These are phyloP conservation scores for Fusarium neocosmosporiellum DNA, from an alignment of 2,329 filamentous ascomycete genomes.

Conservation along the genomic window DNA sequence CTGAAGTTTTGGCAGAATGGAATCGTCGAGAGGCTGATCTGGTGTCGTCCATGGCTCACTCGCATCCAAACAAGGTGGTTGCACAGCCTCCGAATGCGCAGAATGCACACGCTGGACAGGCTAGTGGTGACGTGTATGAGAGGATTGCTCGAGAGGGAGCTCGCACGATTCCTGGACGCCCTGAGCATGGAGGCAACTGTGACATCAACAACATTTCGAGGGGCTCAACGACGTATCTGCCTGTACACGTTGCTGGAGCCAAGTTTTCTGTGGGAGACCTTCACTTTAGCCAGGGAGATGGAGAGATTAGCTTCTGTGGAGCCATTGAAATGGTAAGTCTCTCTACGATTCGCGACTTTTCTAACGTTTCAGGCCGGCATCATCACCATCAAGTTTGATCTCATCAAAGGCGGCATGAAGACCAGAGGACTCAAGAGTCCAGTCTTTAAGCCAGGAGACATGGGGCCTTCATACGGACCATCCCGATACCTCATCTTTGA, in stretches of 20 bases:
- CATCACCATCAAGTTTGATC: conserved; percentile 90
- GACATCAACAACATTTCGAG: conserved; percentile 89
- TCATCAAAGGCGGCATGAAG: conserved; percentile 83
- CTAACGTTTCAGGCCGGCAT: conserved; percentile 67
- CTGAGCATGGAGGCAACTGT: conserved; percentile 90
- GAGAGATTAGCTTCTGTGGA: conserved; percentile 88
- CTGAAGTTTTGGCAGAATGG: conserved; percentile 82
- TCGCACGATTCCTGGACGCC: conserved; percentile 84
- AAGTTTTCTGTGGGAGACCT: conserved; percentile 93
- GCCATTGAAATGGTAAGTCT: conserved; percentile 82
- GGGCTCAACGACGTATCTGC: conserved; percentile 85
- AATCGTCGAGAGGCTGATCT: conserved; percentile 85
- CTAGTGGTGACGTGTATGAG: conserved; percentile 66
- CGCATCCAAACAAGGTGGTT: conserved; percentile 67
- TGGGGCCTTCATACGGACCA: conserved; percentile 31
- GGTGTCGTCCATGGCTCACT: conserved; percentile 74
- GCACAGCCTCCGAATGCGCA: conserved; percentile 79
- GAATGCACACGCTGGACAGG: conserved; percentile 79
- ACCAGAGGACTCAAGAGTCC: conserved; percentile 84
- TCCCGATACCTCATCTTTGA: conserved; percentile 55
- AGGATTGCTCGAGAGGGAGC: conserved; percentile 84
- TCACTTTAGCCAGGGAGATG: conserved; percentile 89
- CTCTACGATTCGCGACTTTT: fast-evolving
- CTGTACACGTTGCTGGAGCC: conserved; percentile 86
- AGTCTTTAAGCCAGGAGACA: conserved; percentile 83